Conservation (phyloP, 202 grass and related monocot species). For the Alloteropsis angusta region DNA sequence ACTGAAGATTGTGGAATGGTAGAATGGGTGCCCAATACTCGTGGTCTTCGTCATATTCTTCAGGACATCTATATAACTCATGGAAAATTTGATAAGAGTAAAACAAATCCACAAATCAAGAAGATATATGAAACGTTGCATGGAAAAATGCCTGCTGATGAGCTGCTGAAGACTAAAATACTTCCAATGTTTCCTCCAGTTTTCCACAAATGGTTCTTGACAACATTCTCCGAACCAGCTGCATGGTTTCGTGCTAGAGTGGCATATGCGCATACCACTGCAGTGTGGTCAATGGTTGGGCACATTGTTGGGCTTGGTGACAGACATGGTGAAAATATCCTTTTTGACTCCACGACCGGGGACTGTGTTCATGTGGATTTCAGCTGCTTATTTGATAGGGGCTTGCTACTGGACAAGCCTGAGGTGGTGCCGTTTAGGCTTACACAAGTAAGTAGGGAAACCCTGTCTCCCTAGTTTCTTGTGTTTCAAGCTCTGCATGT, state of each 20-base stretch:
- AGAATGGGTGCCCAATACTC: constrained; percentile 92
- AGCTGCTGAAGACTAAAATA: constrained; percentile 75
- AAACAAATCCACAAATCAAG: constrained; percentile 80
- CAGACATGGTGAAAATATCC: constrained; percentile 87
- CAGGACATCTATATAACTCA: constrained; percentile 86
- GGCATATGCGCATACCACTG: constrained; percentile 78
- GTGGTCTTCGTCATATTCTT: constrained; percentile 80
- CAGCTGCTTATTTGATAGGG: constrained; percentile 88
- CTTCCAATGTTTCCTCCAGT: constrained; percentile 88
- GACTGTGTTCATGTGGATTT: constrained; percentile 97
- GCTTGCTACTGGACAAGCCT: constrained; percentile 74
- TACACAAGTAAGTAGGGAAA: constrained; percentile 52
- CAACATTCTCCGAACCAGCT: constrained; percentile 92
- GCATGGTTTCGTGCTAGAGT: constrained; percentile 90
- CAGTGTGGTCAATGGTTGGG: constrained; percentile 98
- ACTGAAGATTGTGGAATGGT: constrained; percentile 96
- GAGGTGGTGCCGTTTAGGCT: constrained; percentile 95
- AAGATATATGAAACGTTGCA: constrained; percentile 59
- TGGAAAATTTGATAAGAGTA: constrained; percentile 74
- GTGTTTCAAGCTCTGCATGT: neutral
- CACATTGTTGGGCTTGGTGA: constrained; percentile 98
- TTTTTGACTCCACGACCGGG: constrained; percentile 73
- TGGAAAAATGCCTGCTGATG: constrained; percentile 67
- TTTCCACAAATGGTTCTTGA: constrained; percentile 97
- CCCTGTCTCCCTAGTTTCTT: neutral